These are phyloP conservation scores for Phytophthora multivora DNA, from an alignment of 352 stramenopile genomes.

Conservation along the genomic window DNA sequence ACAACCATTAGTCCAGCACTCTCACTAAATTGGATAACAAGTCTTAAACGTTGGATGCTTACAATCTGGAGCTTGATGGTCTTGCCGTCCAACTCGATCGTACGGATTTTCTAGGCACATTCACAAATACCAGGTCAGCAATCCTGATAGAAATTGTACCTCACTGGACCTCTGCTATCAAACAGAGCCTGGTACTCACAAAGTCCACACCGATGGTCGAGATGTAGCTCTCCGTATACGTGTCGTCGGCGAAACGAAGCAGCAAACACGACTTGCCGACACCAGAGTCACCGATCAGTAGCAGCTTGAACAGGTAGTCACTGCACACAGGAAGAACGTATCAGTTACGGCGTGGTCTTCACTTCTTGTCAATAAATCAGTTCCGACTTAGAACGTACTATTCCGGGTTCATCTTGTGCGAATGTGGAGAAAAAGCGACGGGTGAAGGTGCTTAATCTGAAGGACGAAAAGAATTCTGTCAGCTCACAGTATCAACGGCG, in stretches of 20 bases:
- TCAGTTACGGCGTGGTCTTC: constrained; percentile 14
- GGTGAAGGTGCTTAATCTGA: constrained; percentile 35
- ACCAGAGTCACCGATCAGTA: constrained; percentile 98
- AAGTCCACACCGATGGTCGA: constrained; percentile 99
- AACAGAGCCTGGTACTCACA: constrained; percentile 70
- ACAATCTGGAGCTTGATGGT: constrained; percentile 99
- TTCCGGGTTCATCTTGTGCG: constrained; percentile 90
- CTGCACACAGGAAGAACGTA: constrained; percentile 40
- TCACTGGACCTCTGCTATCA: neutral
- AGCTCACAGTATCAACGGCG: constrained; percentile 1
- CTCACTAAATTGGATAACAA: too few relatives aligned
- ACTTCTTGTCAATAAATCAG: neutral
- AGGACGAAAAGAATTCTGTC: constrained; percentile 7
- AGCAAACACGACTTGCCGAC: constrained; percentile 99
- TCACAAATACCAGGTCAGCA: constrained; percentile 22
- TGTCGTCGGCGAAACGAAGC: constrained; percentile 99
- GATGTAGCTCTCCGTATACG: constrained; percentile 99
- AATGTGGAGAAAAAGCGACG: constrained; percentile 21
- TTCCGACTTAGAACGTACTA: constrained; percentile 73
- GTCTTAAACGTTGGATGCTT: constrained; percentile 18
- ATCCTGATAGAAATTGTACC: neutral
- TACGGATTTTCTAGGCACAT: constrained; percentile 96
- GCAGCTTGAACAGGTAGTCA: constrained; percentile 99
- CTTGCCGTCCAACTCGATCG: constrained; percentile 99
- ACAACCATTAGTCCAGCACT: constrained; percentile 12